These are phyloP conservation scores for Pleoardoris graminearum DNA, from an alignment of 2,329 filamentous ascomycete genomes.

Conservation along the genomic window DNA sequence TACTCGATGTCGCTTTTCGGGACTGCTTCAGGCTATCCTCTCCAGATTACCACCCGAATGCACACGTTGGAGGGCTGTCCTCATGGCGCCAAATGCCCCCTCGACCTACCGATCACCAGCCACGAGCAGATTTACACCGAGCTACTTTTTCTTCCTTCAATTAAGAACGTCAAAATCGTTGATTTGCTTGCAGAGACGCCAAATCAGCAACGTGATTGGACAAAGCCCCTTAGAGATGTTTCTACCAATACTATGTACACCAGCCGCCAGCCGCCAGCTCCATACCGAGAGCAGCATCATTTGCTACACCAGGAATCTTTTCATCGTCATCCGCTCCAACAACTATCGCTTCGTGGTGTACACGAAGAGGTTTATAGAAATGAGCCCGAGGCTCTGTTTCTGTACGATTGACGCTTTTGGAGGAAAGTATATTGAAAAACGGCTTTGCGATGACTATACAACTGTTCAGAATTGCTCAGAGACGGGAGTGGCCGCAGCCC, in stretches of 20 bases:
- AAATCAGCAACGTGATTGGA: background rate
- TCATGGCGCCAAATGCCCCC: constrained; percentile 4
- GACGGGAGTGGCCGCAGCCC: background rate
- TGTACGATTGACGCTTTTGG: background rate
- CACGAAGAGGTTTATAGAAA: background rate
- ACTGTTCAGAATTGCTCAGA: background rate
- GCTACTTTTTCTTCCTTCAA: constrained; percentile 10
- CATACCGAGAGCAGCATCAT: constrained; percentile 15
- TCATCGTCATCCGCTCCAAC: constrained; percentile 9
- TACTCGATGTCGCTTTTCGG: no score
- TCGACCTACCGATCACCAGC: constrained; percentile 12
- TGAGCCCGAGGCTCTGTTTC: background rate
- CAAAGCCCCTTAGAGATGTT: background rate
- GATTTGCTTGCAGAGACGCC: background rate
- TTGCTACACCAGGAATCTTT: constrained; percentile 16
- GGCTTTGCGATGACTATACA: constrained; percentile 15
- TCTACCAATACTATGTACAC: constrained; percentile 14
- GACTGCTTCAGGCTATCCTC: no score
- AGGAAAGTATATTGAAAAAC: background rate
- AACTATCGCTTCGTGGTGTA: background rate
- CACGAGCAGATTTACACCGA: constrained; percentile 17
- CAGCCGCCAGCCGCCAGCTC: constrained; percentile 17
- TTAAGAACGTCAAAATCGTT: background rate
- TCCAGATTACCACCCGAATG: no score
- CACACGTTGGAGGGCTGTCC: no score